Evolutionary conservation across 176 grass and related monocot species (phyloP).

Genomic region (Oryza meridionalis): DNA sequence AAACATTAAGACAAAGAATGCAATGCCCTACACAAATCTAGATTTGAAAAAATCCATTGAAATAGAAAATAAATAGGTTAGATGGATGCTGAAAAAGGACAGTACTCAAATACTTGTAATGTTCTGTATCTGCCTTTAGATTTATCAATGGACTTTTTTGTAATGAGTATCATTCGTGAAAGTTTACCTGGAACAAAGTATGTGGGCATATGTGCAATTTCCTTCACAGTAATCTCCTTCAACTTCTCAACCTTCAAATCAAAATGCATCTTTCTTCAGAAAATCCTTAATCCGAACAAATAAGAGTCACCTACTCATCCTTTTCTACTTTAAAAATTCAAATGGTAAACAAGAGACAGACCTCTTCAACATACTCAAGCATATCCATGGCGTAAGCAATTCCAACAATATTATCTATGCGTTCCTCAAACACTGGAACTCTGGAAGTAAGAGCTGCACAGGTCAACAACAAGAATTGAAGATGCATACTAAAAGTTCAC

Average conservation of each 20-base stretch:
- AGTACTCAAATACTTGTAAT: not conserved
- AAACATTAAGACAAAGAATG: slow-evolving; percentile 23
- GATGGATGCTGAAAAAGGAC: not conserved
- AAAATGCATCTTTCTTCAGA: slow-evolving; percentile 48
- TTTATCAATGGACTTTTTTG: slow-evolving; percentile 5
- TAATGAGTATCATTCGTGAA: slow-evolving; percentile 2
- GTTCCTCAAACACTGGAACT: slow-evolving; percentile 98
- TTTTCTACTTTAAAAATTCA: slow-evolving; percentile 2
- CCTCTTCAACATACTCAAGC: slow-evolving; percentile 94
- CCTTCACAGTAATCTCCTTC: slow-evolving; percentile 83
- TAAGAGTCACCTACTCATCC: slow-evolving; percentile 13
- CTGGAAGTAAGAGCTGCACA: slow-evolving; percentile 57
- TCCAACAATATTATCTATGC: slow-evolving; percentile 98
- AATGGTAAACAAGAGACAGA: slow-evolving; percentile 38
- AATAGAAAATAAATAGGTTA: not conserved
- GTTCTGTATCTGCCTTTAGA: not conserved
- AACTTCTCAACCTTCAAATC: slow-evolving; percentile 86
- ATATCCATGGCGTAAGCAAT: slow-evolving; percentile 99
- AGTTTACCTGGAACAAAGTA: slow-evolving; percentile 94
- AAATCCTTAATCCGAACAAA: slow-evolving; percentile 19
- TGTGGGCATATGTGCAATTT: slow-evolving; percentile 83
- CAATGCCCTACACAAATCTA: not conserved
- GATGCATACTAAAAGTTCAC: slow-evolving; percentile 12
- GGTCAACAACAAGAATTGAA: slow-evolving; percentile 37
- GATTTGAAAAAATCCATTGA: not conserved